Evolutionary conservation across 129 eudicot species (phyloP), one percentile per base, ranked within the genome.

Genomic region (Lactuca saligna): DNA sequence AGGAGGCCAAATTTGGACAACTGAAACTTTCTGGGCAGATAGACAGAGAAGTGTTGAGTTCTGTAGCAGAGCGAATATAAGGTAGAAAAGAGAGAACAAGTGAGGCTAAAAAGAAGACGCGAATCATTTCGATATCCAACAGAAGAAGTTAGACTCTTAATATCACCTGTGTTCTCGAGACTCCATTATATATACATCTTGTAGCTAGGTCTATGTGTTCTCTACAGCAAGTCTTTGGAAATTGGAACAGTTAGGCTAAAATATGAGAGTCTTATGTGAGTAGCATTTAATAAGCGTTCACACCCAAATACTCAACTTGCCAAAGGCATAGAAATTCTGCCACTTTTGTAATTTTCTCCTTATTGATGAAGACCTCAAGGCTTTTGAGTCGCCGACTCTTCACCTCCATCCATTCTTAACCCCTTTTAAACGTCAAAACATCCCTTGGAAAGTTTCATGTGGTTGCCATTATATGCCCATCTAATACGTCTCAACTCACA

Each of bases 1-100:
- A 65, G 7, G 39, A 55, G 42, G 13, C 38, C 0, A 44, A 46
- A 65, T 5, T 17, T 13, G 70, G 57, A 41, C 57, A 65, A 8
- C 14, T 44, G 57, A 65, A 65, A 65, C 57, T 48, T 6, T 55
- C 16, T 9, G 63, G 73, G 66, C 83, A 80, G 17, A 12, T n/a
- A 44, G 66, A 61, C 37, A 6, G 70, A 48, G 75, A 70, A 13
- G 3, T 46, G 49, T 59, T 59, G 5, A n/a, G 17, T 2, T 44
- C 8, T 38, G 75, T 51, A 32, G 67, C 39, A 44, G 49, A 70
- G 75, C n/a, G 44, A 70, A 70, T 3, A 6, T 44, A 46, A 6
- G 60, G 15, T 39, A 44, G 17, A 37, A 53, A 31, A 37, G 11
- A 8, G 33, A 57, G 25, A 54, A 53, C 10, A 32, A 33, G 2